phyloP scores from a whole-genome alignment of 208 protist genomes.

The Wallacemonas rigidus region DNA sequence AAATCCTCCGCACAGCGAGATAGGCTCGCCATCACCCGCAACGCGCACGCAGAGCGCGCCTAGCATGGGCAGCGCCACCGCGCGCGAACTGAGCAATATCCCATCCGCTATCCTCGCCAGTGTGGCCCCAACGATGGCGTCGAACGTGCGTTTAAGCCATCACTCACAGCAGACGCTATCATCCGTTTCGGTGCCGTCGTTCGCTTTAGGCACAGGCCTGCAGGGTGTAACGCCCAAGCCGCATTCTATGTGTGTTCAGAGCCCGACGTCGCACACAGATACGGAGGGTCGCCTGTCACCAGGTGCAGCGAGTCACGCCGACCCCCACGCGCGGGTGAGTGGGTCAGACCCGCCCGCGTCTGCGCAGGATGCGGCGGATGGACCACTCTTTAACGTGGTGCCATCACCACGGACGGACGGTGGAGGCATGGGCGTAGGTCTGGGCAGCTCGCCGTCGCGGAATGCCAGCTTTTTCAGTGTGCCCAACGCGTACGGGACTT shows the following conservation, averaged over 20 bases:
- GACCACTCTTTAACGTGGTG: neutral
- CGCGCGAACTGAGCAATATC: constrained; percentile 17
- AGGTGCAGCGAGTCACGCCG: neutral
- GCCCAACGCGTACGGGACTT: neutral
- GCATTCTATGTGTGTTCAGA: neutral
- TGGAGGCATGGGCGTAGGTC: neutral
- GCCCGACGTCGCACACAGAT: neutral
- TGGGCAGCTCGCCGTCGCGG: constrained; percentile 9
- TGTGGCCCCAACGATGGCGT: constrained; percentile 17
- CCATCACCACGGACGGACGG: neutral
- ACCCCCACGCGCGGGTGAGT: neutral
- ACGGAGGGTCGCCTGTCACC: too few species aligned
- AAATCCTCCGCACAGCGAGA: constrained; percentile 1
- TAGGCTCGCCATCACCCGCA: neutral
- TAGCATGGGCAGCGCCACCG: neutral
- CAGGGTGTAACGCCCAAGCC: neutral
- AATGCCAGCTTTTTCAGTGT: constrained; percentile 28
- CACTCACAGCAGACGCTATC: neutral
- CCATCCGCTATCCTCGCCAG: constrained; percentile 20
- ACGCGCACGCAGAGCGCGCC: neutral
- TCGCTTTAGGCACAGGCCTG: neutral
- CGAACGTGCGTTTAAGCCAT: constrained; percentile 14
- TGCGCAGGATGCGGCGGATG: neutral
- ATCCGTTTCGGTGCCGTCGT: neutral
- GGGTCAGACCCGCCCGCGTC: too few species aligned